A percentile compares a stretch with the other conserved stretches of the same genome.
Conservation (phyloP, 176 grass and related monocot species). For the Coix lacrymajobi region DNA sequence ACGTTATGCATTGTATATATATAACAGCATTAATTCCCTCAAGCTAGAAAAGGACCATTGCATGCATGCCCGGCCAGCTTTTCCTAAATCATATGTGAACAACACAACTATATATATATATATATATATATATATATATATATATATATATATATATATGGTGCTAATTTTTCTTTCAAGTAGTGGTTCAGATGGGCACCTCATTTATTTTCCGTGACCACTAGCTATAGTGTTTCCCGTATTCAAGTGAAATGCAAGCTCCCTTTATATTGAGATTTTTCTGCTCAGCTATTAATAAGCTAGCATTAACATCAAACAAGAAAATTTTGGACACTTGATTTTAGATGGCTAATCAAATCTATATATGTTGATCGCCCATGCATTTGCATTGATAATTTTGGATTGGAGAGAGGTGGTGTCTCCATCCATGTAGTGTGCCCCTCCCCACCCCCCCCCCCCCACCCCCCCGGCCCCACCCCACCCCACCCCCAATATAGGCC, state of each 20-base stretch:
- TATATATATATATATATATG: no score
- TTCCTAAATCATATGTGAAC: background rate
- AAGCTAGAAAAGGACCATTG: no score
- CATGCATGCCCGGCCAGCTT: no score
- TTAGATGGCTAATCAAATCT: background rate
- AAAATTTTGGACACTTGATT: background rate
- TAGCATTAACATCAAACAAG: background rate
- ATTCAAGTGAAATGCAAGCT: background rate
- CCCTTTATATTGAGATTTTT: background rate
- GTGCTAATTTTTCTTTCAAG: background rate
- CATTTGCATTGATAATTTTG: background rate
- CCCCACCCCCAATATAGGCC: no score
- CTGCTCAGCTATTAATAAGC: background rate
- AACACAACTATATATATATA: no score
- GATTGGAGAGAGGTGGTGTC: background rate
- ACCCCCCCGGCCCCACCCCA: no score
- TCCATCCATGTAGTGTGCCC: no score
- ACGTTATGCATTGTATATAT: background rate
- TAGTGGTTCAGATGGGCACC: background rate
- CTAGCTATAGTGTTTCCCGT: background rate
- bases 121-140: no score
- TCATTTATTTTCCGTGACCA: background rate
- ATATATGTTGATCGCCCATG: background rate
- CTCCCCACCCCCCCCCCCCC: no score
- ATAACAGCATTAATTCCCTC: no score